Evolutionary conservation across 148 eudicot species (phyloP).

Genomic region (Vaccinium myrtillus): DNA sequence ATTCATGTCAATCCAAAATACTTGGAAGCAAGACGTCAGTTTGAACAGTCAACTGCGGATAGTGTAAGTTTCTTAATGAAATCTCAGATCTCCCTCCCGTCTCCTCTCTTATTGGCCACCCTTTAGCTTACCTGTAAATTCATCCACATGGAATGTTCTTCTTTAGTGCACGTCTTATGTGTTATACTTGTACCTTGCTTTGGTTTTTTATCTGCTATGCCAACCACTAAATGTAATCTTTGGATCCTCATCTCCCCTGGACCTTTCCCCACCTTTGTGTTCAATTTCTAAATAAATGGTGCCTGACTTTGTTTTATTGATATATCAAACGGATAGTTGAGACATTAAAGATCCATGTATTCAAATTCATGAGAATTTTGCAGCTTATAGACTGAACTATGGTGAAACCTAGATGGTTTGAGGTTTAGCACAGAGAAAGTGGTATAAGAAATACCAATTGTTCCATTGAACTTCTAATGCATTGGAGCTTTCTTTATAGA

Average conservation of each 20-base stretch:
- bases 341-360: not conserved
- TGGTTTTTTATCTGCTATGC: not conserved
- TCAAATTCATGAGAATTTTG: not conserved
- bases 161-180: not conserved
- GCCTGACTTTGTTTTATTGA: not conserved
- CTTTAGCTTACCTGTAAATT: constrained; percentile 15
- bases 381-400: not conserved
- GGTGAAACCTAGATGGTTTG: not conserved
- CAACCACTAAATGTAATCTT: not conserved
- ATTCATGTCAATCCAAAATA: constrained; percentile 96
- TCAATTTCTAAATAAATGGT: not conserved
- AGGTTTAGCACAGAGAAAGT: not conserved
- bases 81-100: not conserved
- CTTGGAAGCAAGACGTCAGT: constrained; percentile 76
- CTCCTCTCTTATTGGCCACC: not conserved
- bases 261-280: not conserved
- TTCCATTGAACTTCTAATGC: not conserved
- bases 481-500: not conserved
- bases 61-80: constrained; percentile 46
- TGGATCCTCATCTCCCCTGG: not conserved
- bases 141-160: not conserved
- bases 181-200: not conserved
- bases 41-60: constrained; percentile 51
- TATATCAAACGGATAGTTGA: not conserved
- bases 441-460: not conserved